These are phyloP conservation scores for Tuber aestivum DNA, from an alignment of 495 filamentous ascomycete species.

Conservation along the genomic window DNA sequence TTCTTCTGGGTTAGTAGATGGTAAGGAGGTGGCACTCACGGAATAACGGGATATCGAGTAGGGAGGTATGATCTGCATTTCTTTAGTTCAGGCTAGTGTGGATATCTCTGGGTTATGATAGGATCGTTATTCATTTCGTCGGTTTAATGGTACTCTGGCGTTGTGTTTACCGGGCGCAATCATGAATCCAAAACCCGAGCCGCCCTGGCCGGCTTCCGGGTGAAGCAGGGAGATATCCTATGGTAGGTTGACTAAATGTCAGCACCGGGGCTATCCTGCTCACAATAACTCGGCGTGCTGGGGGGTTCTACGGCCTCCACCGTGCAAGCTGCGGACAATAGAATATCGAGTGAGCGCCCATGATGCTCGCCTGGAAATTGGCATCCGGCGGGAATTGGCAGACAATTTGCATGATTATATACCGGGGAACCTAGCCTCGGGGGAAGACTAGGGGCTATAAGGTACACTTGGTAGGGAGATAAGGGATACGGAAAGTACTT, in stretches of 20 bases:
- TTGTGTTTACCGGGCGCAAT: neutral
- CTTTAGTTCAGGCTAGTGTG: neutral
- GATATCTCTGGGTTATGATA: neutral
- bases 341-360: neutral
- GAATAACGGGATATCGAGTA: neutral
- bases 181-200: neutral
- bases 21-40: neutral
- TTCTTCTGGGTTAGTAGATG: slow-evolving; percentile 3
- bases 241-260: neutral
- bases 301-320: neutral
- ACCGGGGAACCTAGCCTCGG: neutral
- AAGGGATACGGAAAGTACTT: neutral
- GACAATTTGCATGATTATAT: neutral
- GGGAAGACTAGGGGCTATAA: neutral
- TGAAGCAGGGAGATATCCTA: neutral
- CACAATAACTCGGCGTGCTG: neutral
- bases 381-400: neutral
- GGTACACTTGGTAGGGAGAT: neutral
- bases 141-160: neutral
- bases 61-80: neutral
- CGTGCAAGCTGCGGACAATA: neutral
- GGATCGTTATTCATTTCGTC: neutral
- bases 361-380: neutral
- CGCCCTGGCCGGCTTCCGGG: neutral
- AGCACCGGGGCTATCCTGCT: neutral